A percentile compares a stretch with the other conserved stretches of the same genome.
phyloP scores from a whole-genome alignment of 768 basidiomycete species.

The Boletus rubropictus region DNA sequence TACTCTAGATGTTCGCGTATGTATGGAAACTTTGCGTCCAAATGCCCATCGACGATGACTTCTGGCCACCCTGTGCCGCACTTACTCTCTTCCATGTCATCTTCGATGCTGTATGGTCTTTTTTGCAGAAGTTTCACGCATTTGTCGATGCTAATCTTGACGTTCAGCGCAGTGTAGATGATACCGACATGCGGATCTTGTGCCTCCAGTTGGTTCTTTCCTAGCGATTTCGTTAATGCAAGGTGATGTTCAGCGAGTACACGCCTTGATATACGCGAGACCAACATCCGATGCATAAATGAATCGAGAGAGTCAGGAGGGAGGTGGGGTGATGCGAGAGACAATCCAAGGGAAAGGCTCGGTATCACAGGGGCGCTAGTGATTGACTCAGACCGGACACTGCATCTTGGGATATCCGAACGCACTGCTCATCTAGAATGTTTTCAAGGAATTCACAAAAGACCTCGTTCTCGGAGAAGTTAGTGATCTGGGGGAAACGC shows the following conservation, averaged over 20 bases:
- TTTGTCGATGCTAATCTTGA: constrained; percentile 64
- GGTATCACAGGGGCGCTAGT: constrained; percentile 71
- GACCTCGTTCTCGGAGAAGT: constrained; percentile 63
- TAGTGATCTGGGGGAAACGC: constrained; percentile 65
- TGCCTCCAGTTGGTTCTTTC: constrained; percentile 29
- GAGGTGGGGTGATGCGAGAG: constrained; percentile 76
- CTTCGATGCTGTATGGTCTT: constrained; percentile 41
- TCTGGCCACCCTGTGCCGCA: constrained; percentile 47
- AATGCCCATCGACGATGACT: constrained; percentile 67
- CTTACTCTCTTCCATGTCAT: constrained; percentile 28
- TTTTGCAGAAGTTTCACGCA: constrained; percentile 54
- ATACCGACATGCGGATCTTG: constrained; percentile 73
- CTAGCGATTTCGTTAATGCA: constrained; percentile 61
- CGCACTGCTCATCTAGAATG: constrained; percentile 73
- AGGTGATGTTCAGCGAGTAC: constrained; percentile 89
- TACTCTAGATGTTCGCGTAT: constrained; percentile 85
- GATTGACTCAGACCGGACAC: constrained; percentile 7
- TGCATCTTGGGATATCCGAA: constrained; percentile 9
- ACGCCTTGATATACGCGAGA: constrained; percentile 83
- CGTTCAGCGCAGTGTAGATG: constrained; percentile 70
- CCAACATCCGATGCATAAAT: constrained; percentile 87
- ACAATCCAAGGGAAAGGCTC: constrained; percentile 75
- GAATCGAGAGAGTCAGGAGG: constrained; percentile 74
- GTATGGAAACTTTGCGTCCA: constrained; percentile 68
- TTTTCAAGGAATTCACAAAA: constrained; percentile 70